Base-by-base conservation (phyloP, 306 rosid genomes). In the Pyrus communis region DNA sequence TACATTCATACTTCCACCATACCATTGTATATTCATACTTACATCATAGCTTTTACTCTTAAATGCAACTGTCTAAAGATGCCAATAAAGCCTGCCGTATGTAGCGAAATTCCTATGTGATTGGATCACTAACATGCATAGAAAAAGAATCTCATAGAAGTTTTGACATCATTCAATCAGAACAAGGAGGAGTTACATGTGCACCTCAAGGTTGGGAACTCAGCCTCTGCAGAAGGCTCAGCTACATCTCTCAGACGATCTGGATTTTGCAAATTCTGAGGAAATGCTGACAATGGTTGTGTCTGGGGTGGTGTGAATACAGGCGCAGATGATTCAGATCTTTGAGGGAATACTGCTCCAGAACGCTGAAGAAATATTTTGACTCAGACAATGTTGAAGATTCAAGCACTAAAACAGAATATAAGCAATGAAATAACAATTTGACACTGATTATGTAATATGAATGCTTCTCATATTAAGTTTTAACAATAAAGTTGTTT, bases 251-350 rank as follows among this genome's bases (percentile, higher is more conserved):
- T 88, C 72, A 2, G 89, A 72, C 55, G 46, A 75, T 80, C 89
- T 75, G 85, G 25, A 67, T 87, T 82, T 33, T 86, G 91, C 67
- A 93, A 40, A 85, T 89, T 91, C 71, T 81, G 96, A 72, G 99
- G 96, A 74, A 85, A 85, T 46, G 98, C 87, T 79, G 97, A 28
- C 76, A 93, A 88, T 46, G 99, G 97, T 31, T 89, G 97, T 43
- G 98, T 87, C 87, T 96, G 99, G 68, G 85, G 87, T 1, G 99
- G 99, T 3, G 98, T 96, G 78, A 96, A 91, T 62, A 96, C 88
- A 65, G 98, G 97, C 19, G 91, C 94, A 81, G 97, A 79, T 28
- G 79, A 84, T 80, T 85, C 98, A 73, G 97, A 81, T 79, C 97
- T 91, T 74, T 77, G 97, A 69, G 99, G 99, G 81, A 96, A 96